Base-by-base conservation (phyloP, 169 alveolate species). In the Plasmodium coatneyi region DNA sequence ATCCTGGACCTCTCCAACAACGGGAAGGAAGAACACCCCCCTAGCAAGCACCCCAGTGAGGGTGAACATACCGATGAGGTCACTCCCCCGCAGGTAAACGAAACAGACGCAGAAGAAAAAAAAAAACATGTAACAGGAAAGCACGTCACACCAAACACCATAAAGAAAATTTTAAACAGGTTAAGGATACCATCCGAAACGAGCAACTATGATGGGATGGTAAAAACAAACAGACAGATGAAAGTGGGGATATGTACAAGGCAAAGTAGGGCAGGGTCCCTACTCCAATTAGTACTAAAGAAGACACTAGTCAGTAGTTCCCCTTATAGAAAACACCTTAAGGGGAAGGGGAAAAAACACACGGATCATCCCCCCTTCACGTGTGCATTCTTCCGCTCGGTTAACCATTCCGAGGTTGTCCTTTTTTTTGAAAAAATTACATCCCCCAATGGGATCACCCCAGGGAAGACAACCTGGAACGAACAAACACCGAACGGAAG, bases 211-310 rank as follows among this genome's bases (percentile, higher is more conserved):
- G 79, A 81, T 16, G 71, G 74, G 25, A 52, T 91, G 36, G 52
- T 91, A 22, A 80, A 43, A 32, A 81, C 43, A 6, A 91, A 80
- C 36, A 91, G 74, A 56, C 39, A 56, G n/a, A 3, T 91, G 43
- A 91, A 81, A 3, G 30, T 91, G 25, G 95, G 95, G 4, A 71
- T 91, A 80, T 91, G 95, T 81, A 43, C 84, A 28, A 81, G 43
- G 52, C 86, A 91, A 49, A 49, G 60, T 49, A 49, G 22, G 22
- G 60, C 0, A 14, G 60, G 60, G 22, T 49, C 60, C 19, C 60
- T 49, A 14, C 22, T 49, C 60, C 60, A 0, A 49, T 14, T 0
- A 2, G 1, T 14, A 49, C 60, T 12, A 14, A 49, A 49, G 22
- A 49, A 49, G 60, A 49, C 19, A 14, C 60, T 49, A 49, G 7